Base-by-base conservation (phyloP, 108 stramenopile species). In the Mediolabrus comicus region DNA sequence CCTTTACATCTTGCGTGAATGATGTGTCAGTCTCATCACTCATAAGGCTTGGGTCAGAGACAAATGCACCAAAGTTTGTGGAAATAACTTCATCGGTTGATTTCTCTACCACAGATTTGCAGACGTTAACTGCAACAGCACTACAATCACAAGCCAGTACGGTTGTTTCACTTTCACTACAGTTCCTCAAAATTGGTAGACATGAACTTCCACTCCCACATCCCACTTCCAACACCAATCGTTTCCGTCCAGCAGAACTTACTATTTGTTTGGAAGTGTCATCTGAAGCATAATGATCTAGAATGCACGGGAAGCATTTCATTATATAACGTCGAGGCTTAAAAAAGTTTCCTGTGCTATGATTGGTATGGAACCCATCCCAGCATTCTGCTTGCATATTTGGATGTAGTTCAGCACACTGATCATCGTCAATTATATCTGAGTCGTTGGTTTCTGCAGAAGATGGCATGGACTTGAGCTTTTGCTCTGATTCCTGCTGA, bases 171-270 rank as follows among this genome's bases (percentile, higher is more conserved):
- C 10, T 30, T 24, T 62, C 60, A 16, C n/a, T n/a, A 31, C 59
- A 41, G 16, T 62, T 52, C 27, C 32, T 65, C 3, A 80, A 26
- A 24, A 80, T 65, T 1, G 79, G 79, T 14, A 75, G 30, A 24
- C 74, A 71, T 24, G 79, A 75, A 43, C 74, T 75, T 5, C 79
- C 79, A 38, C 74, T 75, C 1, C 79, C 79, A 58, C 79, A 65
- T 0, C 79, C 79, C 12, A 80, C 62, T 29, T 80, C 79, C 3
- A 80, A 53, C 2, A 80, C 14, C 0, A 75, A 30, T 43, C 56
- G 68, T 17, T 72, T 31, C 19, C 58, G 16, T 1, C 26, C n/a
- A n/a, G n/a, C n/a, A n/a, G n/a, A n/a, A n/a, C n/a, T 51, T 24
- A 12, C 33, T 1, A 34, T 38, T 34, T 38, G 49, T 10, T 4